phyloP scores from a whole-genome alignment of 2,329 filamentous ascomycete genomes.

The Fusarium verticillioides region DNA sequence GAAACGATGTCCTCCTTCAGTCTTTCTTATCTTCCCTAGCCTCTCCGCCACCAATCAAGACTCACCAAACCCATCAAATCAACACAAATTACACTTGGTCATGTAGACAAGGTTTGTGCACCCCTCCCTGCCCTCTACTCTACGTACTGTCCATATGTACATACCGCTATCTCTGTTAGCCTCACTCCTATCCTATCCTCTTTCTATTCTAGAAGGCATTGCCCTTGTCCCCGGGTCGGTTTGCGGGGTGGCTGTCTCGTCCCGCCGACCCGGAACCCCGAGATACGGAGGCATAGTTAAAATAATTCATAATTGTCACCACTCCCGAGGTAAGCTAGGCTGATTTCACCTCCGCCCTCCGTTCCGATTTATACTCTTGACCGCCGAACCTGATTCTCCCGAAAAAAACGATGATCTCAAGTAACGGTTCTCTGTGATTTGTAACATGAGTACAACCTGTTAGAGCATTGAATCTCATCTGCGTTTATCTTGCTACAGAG shows the following conservation, averaged over 20 bases:
- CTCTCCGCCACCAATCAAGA: conserved; percentile 34
- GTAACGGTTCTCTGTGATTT: conserved; percentile 1
- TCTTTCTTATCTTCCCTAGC: conserved; percentile 36
- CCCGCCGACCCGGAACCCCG: conserved; percentile 43
- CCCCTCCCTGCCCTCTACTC: conserved; percentile 1
- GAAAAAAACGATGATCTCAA: conserved; percentile 1
- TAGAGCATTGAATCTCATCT: not conserved
- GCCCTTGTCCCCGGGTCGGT: conserved; percentile 28
- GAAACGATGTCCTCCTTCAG: conserved; percentile 16
- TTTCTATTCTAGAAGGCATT: conserved; percentile 39
- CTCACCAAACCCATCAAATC: conserved; percentile 1
- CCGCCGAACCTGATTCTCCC: conserved; percentile 12
- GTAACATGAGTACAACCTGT: not conserved
- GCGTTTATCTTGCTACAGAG: not conserved
- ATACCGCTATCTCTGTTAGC: conserved; percentile 29
- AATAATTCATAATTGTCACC: conserved; percentile 46
- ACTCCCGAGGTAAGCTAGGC: conserved; percentile 32
- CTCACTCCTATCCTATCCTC: conserved; percentile 21
- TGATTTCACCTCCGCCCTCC: conserved; percentile 4
- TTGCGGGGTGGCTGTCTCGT: conserved; percentile 33
- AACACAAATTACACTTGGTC: conserved; percentile 44
- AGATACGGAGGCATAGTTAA: conserved; percentile 38
- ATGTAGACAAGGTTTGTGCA: conserved; percentile 21
- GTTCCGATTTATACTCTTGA: conserved; percentile 17
- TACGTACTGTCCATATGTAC: too few relatives aligned